These are phyloP conservation scores for Pleodorina starrii DNA, from an alignment of 139 green algal genomes.

Conservation along the genomic window DNA sequence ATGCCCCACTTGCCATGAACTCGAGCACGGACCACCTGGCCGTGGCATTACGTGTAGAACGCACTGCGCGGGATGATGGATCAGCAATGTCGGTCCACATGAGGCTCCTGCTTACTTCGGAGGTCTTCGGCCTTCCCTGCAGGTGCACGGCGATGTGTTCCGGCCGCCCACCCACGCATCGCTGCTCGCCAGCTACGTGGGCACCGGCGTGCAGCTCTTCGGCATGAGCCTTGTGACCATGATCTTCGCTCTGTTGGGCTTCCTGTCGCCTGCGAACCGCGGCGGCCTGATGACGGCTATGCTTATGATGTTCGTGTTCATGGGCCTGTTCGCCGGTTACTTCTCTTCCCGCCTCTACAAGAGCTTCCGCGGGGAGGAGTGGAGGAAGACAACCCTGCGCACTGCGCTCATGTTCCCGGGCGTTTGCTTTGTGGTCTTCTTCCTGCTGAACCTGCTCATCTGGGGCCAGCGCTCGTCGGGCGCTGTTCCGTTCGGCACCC, in stretches of 20 bases:
- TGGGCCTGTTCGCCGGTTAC: slow-evolving; percentile 97
- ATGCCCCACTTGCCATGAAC: no score
- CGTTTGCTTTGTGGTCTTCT: slow-evolving; percentile 93
- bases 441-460: slow-evolving; percentile 94
- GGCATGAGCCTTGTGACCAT: slow-evolving; percentile 95
- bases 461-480: slow-evolving; percentile 95
- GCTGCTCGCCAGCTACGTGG: slow-evolving; percentile 91
- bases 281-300: slow-evolving; percentile 98
- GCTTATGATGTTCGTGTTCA: slow-evolving; percentile 98
- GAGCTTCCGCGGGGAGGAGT: slow-evolving; percentile 88
- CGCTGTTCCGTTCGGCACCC: slow-evolving; percentile 96
- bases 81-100: no score
- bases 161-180: slow-evolving; percentile 80
- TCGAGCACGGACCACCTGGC: no score
- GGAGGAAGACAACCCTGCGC: slow-evolving; percentile 93
- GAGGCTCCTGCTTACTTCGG: no score
- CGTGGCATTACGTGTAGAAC: no score
- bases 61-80: no score
- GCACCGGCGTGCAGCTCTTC: slow-evolving; percentile 96
- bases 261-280: slow-evolving; percentile 98
- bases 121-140: no score
- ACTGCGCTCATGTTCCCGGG: slow-evolving; percentile 95
- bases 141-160: slow-evolving; percentile 99
- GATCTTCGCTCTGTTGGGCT: slow-evolving; percentile 96
- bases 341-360: slow-evolving; percentile 94